Evolutionary conservation across 331 rosid species (phyloP), one percentile per base, ranked within the genome.

Genomic region (Pyrus hybrid): DNA sequence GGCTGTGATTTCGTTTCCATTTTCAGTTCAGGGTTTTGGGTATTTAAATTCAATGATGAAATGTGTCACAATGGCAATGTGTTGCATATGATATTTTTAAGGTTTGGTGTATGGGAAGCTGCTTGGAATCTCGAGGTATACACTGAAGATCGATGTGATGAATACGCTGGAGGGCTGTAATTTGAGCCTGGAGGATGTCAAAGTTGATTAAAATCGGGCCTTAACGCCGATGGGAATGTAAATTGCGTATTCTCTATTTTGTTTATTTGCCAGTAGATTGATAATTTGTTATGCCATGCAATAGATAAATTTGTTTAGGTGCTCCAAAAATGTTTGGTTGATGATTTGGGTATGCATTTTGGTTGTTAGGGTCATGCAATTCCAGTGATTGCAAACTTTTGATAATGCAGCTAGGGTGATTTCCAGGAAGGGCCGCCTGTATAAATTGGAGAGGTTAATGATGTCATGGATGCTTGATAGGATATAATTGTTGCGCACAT

Each of bases 371-470:
- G 37, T 92, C 83, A 67, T 92, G 83, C 93, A 88, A 63, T 95
- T 95, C 80, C 82, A 70, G 43, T 85, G 89, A 21, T 74, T 21
- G 10, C 0, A 18, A 25, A 83, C 77, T 12, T 85, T 26, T 71
- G 81, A 80, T 7, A 79, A 77, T 28, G 99, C 93, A 58, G 0
- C 67, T 22, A 85, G 67, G 71, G 25, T 30, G 72, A 54, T 83
- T 53, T 10, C 4, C 28, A 80, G 66, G 84, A 81, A 79, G 76
- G 89, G 88, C 45, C 88, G 86, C 53, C 17, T 83, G 72, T 84
- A 77, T 86, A 88, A 43, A 83, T 32, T 92, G 87, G 96, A 90
- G 8, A 83, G 80, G 97, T 97, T 95, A 89, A 81, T 76, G 80
- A 72, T 75, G 41, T 68, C 63, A 17, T 79, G 67, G 49, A 25